These are phyloP conservation scores for Geranium brycei DNA, from an alignment of 345 rosid species.

Conservation along the genomic window DNA sequence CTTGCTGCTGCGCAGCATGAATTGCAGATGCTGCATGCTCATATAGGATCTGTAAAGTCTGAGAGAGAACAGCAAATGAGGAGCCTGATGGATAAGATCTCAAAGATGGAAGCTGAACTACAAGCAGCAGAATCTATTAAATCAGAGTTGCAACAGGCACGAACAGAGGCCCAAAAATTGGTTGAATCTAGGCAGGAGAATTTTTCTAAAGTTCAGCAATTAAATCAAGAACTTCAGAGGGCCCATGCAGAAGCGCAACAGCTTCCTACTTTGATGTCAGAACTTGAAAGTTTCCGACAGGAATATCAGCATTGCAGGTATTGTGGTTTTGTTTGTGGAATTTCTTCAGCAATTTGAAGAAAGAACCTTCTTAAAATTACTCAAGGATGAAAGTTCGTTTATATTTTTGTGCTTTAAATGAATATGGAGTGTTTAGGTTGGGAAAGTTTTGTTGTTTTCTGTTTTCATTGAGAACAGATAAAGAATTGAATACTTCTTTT, in stretches of 20 bases:
- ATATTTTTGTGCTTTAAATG: background rate
- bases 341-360: background rate
- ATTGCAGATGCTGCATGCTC: conserved; percentile 63
- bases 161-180: conserved; percentile 57
- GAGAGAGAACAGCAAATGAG: conserved; percentile 76
- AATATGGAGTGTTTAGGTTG: background rate
- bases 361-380: background rate
- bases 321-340: conserved; percentile 1
- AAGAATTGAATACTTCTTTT: background rate
- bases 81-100: conserved; percentile 50
- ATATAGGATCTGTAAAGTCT: conserved; percentile 52
- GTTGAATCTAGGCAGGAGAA: conserved; percentile 67
- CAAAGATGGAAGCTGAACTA: conserved; percentile 69
- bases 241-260: conserved; percentile 68
- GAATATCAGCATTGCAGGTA: conserved; percentile 95
- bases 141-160: conserved; percentile 63
- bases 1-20: conserved; percentile 89
- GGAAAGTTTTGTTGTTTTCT: background rate
- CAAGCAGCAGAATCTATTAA: conserved; percentile 55
- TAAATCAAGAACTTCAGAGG: conserved; percentile 66
- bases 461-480: background rate
- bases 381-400: background rate
- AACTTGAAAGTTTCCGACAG: conserved; percentile 71
- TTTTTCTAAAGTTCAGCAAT: conserved; percentile 57
- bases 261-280: conserved; percentile 60